Evolutionary conservation across 78 protist genomes (phyloP).

Genomic region (Dictyostelium intermedium): DNA sequence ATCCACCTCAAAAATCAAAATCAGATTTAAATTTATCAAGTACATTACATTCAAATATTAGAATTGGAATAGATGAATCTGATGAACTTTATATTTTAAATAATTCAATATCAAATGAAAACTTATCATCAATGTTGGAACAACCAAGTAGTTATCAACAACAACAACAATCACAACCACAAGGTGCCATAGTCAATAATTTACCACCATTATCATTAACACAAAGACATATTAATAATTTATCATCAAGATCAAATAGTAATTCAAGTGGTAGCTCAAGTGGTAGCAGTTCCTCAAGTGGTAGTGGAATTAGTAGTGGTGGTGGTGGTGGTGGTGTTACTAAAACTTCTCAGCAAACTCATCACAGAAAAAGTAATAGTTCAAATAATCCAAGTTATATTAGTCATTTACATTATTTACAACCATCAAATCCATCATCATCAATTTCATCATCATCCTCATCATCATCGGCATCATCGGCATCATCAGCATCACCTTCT

Average conservation of each 20-base stretch:
- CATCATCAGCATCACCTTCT: conserved; percentile 10
- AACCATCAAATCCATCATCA: neutral
- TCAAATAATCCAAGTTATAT: conserved; percentile 6
- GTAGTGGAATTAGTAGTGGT: neutral
- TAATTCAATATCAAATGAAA: conserved; percentile 1
- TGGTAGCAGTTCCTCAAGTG: neutral
- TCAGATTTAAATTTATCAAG: conserved; percentile 46
- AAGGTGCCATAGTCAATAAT: neutral
- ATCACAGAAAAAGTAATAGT: conserved; percentile 16
- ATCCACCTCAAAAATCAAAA: conserved; percentile 71
- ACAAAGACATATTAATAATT: conserved; percentile 2
- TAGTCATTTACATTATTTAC: conserved; percentile 23
- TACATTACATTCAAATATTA: neutral
- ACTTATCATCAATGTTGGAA: neutral
- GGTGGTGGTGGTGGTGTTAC: neutral
- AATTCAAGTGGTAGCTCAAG: neutral
- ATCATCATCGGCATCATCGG: conserved; percentile 16
- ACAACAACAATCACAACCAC: neutral
- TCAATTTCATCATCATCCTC: conserved; percentile 10
- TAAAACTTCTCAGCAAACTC: neutral
- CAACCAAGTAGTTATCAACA: neutral
- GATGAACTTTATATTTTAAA: conserved; percentile 9
- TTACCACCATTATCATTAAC: neutral
- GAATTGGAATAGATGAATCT: neutral
- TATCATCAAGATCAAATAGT: conserved; percentile 11